Percentiles rank a stretch among this genome's conserved stretches.
Evolutionary conservation across 2,329 filamentous ascomycete species (phyloP).

Genomic region (Colletotrichum navitas): DNA sequence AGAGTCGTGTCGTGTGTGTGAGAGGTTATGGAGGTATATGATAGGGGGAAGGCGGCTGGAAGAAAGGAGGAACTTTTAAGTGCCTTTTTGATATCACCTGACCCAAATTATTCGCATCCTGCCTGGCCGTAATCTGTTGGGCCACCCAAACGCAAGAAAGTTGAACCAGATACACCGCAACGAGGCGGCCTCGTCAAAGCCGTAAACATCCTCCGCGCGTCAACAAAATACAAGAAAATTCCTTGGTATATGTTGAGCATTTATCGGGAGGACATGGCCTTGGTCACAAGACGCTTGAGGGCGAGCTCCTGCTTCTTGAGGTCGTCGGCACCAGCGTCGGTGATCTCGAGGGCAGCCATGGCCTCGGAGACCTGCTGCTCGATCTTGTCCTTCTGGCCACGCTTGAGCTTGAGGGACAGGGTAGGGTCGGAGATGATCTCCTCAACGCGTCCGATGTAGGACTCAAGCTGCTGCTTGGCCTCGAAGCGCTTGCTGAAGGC

Average conservation of each 20-base stretch:
- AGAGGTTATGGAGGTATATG: conserved; percentile 38
- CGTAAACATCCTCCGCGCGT: conserved; percentile 25
- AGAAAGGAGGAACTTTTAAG: conserved; percentile 44
- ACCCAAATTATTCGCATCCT: conserved; percentile 43
- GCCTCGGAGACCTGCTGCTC: conserved; percentile 96
- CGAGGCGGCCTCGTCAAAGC: conserved; percentile 45
- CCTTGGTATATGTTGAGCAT: conserved; percentile 38
- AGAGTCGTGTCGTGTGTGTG: conserved; percentile 37
- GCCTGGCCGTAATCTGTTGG: conserved; percentile 40
- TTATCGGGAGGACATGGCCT: conserved; percentile 96
- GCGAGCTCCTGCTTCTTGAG: conserved; percentile 99
- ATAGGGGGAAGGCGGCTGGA: conserved; percentile 35
- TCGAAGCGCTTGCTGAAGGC: conserved; percentile 99
- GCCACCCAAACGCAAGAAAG: conserved; percentile 42
- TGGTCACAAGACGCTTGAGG: conserved; percentile 97
- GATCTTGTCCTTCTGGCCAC: conserved; percentile 99
- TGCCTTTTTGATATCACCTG: conserved; percentile 43
- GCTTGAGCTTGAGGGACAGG: conserved; percentile 97
- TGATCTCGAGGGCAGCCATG: conserved; percentile 96
- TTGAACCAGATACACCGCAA: conserved; percentile 44
- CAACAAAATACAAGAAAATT: conserved; percentile 18
- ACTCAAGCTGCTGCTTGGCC: conserved; percentile 98
- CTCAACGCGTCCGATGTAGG: conserved; percentile 98
- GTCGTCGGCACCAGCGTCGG: conserved; percentile 91
- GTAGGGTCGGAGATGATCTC: conserved; percentile 98